Percentiles rank a stretch among this genome's conserved stretches.
phyloP scores from a whole-genome alignment of 805 yeast genomes.

The Hanseniaspora osmophila region DNA sequence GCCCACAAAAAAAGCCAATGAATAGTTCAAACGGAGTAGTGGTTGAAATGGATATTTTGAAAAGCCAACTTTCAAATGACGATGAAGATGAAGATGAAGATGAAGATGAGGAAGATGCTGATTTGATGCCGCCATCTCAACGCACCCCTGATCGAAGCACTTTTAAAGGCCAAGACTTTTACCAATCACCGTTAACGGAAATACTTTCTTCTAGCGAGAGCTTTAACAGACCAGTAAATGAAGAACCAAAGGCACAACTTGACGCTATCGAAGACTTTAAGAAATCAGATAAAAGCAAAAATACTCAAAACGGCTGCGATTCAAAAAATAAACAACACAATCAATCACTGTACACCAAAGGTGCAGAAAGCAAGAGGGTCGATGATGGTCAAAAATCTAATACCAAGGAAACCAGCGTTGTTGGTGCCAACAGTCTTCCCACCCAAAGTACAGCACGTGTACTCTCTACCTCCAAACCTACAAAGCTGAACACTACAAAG shows the following conservation, averaged over 20 bases:
- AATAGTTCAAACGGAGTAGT: too few relatives aligned
- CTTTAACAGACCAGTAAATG: slow-evolving; percentile 1
- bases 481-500: not conserved
- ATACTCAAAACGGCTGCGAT: slow-evolving; percentile 1
- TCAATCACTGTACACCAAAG: slow-evolving; percentile 3
- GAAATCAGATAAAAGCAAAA: slow-evolving; percentile 1
- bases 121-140: not conserved
- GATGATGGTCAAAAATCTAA: too few relatives aligned
- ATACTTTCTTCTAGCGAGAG: slow-evolving; percentile 7
- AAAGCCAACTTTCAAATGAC: too few relatives aligned
- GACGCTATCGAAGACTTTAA: not conserved
- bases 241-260: not conserved
- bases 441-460: too few relatives aligned
- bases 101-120: not conserved
- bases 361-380: too few relatives aligned
- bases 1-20: too few relatives aligned
- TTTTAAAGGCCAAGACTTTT: slow-evolving; percentile 6
- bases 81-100: too few relatives aligned
- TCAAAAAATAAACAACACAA: slow-evolving; percentile 6
- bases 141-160: too few relatives aligned
- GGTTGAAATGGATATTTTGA: too few relatives aligned
- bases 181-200: slow-evolving; percentile 8
- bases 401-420: too few relatives aligned
- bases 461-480: slow-evolving; percentile 2
- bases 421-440: too few relatives aligned